Evolutionary conservation across 2,329 filamentous ascomycete genomes (phyloP).

Genomic region (Beauveria brongniartii): DNA sequence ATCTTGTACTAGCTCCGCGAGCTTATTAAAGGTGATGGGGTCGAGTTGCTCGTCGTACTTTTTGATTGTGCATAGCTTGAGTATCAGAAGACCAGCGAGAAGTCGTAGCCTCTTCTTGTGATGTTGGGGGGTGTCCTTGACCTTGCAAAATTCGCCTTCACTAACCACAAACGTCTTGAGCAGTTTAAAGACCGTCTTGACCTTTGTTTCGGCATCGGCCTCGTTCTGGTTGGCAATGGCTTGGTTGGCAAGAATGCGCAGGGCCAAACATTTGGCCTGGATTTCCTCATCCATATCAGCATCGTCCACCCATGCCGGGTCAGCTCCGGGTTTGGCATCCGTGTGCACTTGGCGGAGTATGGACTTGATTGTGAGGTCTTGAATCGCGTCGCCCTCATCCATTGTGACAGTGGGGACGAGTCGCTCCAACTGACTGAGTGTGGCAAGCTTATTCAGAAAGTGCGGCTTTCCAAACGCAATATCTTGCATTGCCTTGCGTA

Average conservation of each 20-base stretch:
- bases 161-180: slow-evolving; percentile 67
- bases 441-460: slow-evolving; percentile 67
- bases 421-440: slow-evolving; percentile 67
- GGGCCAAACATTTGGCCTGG: slow-evolving; percentile 71
- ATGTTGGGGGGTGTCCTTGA: slow-evolving; percentile 62
- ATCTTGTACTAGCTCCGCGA: slow-evolving; percentile 79
- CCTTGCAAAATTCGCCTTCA: slow-evolving; percentile 73
- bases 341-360: slow-evolving; percentile 64
- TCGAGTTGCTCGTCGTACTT: slow-evolving; percentile 68
- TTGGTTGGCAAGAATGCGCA: slow-evolving; percentile 81
- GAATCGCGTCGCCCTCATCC: slow-evolving; percentile 67
- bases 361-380: slow-evolving; percentile 67
- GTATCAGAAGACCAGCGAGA: slow-evolving; percentile 66
- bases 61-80: slow-evolving; percentile 77
- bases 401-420: slow-evolving; percentile 65
- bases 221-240: slow-evolving; percentile 54
- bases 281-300: slow-evolving; percentile 70
- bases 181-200: slow-evolving; percentile 66
- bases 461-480: slow-evolving; percentile 65
- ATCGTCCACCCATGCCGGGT: slow-evolving; percentile 60
- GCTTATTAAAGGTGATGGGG: slow-evolving; percentile 66
- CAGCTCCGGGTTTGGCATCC: slow-evolving; percentile 41
- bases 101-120: slow-evolving; percentile 79
- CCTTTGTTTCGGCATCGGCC: slow-evolving; percentile 48
- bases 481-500: slow-evolving; percentile 65